Conservation (phyloP, 2,329 filamentous ascomycete species). For the Phialemonium atrogriseum region DNA sequence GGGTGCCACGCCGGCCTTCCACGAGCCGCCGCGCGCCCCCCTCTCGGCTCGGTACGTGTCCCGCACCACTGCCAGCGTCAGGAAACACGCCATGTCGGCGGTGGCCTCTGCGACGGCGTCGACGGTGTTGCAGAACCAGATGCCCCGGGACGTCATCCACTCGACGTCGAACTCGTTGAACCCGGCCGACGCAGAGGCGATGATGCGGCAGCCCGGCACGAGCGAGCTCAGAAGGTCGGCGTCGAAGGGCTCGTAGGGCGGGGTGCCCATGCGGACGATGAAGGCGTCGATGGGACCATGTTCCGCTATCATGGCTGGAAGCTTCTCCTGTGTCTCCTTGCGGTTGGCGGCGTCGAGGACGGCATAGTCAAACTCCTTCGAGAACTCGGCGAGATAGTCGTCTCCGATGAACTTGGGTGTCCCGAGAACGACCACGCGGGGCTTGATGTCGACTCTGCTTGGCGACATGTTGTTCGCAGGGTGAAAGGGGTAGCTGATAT, state of each 20-base stretch:
- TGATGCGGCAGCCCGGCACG: conserved; percentile 32
- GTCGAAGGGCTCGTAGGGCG: conserved; percentile 40
- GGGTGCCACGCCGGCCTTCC: conserved; percentile 26
- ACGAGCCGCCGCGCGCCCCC: conserved; percentile 25
- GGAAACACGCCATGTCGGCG: conserved; percentile 36
- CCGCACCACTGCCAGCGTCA: conserved; percentile 30
- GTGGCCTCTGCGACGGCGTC: conserved; percentile 46
- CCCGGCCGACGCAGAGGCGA: conserved; percentile 37
- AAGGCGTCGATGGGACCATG: conserved; percentile 37
- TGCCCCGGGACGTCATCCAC: conserved; percentile 29
- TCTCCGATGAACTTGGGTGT: conserved; percentile 26
- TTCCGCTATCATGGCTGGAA: conserved; percentile 25
- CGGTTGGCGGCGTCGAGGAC: conserved; percentile 28
- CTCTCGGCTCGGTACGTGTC: conserved; percentile 33
- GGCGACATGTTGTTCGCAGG: no score
- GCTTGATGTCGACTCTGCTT: no score
- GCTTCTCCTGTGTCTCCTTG: conserved; percentile 22
- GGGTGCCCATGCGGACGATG: conserved; percentile 40
- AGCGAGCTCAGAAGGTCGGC: conserved; percentile 31
- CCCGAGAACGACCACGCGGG: conserved; percentile 33
- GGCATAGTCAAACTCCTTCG: conserved; percentile 27
- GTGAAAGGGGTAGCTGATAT: no score
- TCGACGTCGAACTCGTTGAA: conserved; percentile 38
- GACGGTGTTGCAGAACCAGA: conserved; percentile 46
- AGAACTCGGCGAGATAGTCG: conserved; percentile 30